These are phyloP conservation scores for Mycena vulgaris DNA, from an alignment of 768 basidiomycete genomes.

Conservation along the genomic window DNA sequence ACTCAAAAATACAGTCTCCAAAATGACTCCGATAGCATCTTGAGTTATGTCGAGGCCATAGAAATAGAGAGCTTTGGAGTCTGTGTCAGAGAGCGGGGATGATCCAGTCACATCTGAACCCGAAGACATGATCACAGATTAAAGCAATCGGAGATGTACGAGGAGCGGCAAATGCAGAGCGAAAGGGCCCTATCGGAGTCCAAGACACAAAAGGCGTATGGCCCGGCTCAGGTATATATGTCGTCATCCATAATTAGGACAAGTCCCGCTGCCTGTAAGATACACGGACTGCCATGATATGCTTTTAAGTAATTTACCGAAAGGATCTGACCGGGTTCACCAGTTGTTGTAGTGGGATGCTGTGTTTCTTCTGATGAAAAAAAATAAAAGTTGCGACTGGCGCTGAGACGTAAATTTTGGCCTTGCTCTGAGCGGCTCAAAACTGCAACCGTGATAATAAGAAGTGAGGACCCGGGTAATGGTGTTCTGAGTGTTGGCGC, in stretches of 20 bases:
- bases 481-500: background rate
- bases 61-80: conserved; percentile 10
- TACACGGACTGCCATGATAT: background rate
- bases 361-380: background rate
- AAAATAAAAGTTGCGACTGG: background rate
- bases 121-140: background rate
- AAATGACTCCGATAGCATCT: conserved; percentile 21
- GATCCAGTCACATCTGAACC: background rate
- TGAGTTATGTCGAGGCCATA: conserved; percentile 15
- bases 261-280: background rate
- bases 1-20: conserved; percentile 29
- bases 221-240: background rate
- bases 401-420: background rate
- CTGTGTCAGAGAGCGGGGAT: conserved; percentile 10
- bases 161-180: background rate
- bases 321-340: background rate
- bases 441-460: no score
- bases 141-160: no score
- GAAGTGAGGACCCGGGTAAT: background rate
- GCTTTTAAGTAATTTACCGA: no score
- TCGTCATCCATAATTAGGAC: background rate
- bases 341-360: background rate
- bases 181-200: background rate
- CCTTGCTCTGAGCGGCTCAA: background rate
- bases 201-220: background rate